Evolutionary conservation across 2,329 filamentous ascomycete genomes (phyloP).

Genomic region (Zymoseptoria ardabiliae): DNA sequence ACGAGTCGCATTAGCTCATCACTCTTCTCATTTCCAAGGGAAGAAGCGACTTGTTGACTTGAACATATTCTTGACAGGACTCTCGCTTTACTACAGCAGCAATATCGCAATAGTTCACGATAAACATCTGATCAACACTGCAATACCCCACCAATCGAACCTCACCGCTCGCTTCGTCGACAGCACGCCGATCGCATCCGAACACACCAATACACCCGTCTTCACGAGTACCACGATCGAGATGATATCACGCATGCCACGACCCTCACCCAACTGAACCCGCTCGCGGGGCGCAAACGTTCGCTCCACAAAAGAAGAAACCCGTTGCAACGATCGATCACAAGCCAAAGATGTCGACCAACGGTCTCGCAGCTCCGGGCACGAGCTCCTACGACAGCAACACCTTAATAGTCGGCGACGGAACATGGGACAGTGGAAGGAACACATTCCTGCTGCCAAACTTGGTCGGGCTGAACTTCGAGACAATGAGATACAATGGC

Average conservation of each 20-base stretch:
- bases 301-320: background rate
- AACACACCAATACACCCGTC: background rate
- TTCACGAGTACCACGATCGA: background rate
- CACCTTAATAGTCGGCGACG: constrained; percentile 71
- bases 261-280: background rate
- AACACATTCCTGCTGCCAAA: constrained; percentile 75
- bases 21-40: background rate
- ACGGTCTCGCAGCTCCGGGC: constrained; percentile 57
- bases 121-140: background rate
- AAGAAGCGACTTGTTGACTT: background rate
- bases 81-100: background rate
- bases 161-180: background rate
- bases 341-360: constrained; percentile 19
- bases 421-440: constrained; percentile 72
- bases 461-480: constrained; percentile 67
- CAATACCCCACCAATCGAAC: background rate
- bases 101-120: background rate
- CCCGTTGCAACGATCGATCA: background rate
- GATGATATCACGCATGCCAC: background rate
- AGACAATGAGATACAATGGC: constrained; percentile 79
- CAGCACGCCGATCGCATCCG: background rate
- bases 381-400: constrained; percentile 65
- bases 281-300: background rate
- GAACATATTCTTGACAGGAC: background rate
- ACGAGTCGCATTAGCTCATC: background rate